Evolutionary conservation across 2,329 filamentous ascomycete genomes (phyloP).

Genomic region (Aspergillus novofumigatus): DNA sequence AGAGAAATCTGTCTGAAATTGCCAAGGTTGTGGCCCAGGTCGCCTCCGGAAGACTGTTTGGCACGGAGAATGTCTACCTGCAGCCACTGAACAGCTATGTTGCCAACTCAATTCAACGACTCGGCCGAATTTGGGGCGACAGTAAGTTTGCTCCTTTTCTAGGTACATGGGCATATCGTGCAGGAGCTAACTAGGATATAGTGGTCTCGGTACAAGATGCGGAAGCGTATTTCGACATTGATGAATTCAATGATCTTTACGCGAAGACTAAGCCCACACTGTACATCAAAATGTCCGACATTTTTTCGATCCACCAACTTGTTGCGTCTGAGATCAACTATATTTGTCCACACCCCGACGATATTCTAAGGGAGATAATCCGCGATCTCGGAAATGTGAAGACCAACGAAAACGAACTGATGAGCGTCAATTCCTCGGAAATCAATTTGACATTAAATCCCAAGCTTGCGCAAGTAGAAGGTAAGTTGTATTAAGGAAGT

Average conservation of each 20-base stretch:
- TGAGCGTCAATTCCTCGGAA: constrained; percentile 78
- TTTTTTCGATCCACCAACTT: constrained; percentile 91
- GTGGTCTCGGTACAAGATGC: constrained; percentile 81
- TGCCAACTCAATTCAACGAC: constrained; percentile 73
- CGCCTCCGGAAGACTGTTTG: constrained; percentile 82
- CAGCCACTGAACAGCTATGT: constrained; percentile 93
- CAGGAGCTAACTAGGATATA: constrained; percentile 34
- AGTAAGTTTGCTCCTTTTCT: constrained; percentile 37
- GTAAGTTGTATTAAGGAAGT: constrained; percentile 32
- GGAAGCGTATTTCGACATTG: constrained; percentile 92
- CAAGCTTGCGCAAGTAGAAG: constrained; percentile 80
- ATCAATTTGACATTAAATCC: constrained; percentile 88
- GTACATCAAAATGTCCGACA: constrained; percentile 98
- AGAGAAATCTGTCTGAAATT: constrained; percentile 85
- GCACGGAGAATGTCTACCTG: constrained; percentile 90
- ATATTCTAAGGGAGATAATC: constrained; percentile 84
- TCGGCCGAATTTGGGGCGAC: constrained; percentile 69
- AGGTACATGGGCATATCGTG: neutral
- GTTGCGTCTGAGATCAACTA: constrained; percentile 72
- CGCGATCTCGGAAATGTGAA: constrained; percentile 94
- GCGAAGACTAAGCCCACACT: constrained; percentile 93
- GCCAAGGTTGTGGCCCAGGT: constrained; percentile 89
- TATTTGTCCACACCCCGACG: constrained; percentile 77
- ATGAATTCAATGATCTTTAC: constrained; percentile 97
- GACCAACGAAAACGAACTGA: constrained; percentile 91